Base-by-base conservation (phyloP, 2,329 filamentous ascomycete genomes). In the Monilinia polystroma region DNA sequence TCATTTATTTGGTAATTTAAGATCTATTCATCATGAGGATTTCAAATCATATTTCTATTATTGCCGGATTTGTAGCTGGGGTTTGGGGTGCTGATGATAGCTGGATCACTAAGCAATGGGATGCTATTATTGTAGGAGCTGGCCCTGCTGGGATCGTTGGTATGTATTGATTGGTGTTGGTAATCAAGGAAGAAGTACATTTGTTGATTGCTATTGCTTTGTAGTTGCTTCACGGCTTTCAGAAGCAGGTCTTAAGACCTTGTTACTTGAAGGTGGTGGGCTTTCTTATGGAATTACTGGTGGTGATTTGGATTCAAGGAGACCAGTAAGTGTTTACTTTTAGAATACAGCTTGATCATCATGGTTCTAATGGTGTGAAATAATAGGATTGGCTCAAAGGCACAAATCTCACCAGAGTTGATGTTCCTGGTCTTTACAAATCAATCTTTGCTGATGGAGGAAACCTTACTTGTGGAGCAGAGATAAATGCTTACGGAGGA, bases 191-290 rank as follows among this genome's bases (percentile, higher is more conserved):
- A 32, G 20, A 11, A n/a, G 16, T 63, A 11, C 23, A 16, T 43
- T 43, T n/a, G 10, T 43, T 55, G 35, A 55, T 3, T 63, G 4
- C 18, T 63, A 8, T 18, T 2, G 14, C 43, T 32, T n/a, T 18
- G 45, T 23, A 66, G 64, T 66, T 12, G 81, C 82, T 41, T 81
- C 83, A 63, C 76, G 81, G 60, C 76, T 85, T 74, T 83, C 82
- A 63, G 82, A 83, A 69, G 80, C 80, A 14, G 82, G 82, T 41
- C 80, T 82, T 69, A 81, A 80, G 70, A 84, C 82, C 0, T 77
- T 85, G 35, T 76, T 85, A 0, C 77, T 85, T 5, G 83, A 85
- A 71, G 77, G 82, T 66, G 83, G 83, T 18, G 82, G 81, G 2
- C 75, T 78, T 47, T 85, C 82, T 10, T 82, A 84, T 67, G 80